A percentile compares a stretch with the other conserved stretches of the same genome.
Evolutionary conservation across 352 stramenopile genomes (phyloP).

Genomic region (Pythium dissotocum): DNA sequence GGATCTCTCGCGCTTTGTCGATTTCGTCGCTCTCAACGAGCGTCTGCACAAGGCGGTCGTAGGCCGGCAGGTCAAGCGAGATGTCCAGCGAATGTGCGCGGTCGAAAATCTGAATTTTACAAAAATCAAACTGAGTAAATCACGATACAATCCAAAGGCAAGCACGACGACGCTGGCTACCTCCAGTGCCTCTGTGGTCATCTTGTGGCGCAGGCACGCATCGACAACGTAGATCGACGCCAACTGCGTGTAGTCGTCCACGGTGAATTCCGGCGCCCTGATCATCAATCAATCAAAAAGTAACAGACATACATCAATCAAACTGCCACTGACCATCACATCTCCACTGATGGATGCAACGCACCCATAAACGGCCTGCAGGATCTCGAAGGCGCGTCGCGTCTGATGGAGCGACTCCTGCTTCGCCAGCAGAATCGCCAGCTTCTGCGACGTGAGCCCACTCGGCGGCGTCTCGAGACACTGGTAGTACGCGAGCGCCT

Average conservation of each 20-base stretch:
- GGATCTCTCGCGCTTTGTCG: slow-evolving; percentile 43
- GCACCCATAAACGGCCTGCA: slow-evolving; percentile 34
- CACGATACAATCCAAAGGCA: too few species aligned
- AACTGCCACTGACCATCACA: neutral
- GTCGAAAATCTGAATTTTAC: slow-evolving; percentile 56
- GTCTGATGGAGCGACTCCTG: slow-evolving; percentile 34
- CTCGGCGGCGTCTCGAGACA: slow-evolving; percentile 36
- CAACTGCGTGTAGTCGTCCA: slow-evolving; percentile 65
- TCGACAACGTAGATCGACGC: slow-evolving; percentile 71
- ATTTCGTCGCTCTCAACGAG: slow-evolving; percentile 43
- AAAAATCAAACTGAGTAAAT: too few species aligned
- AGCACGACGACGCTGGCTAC: too few species aligned
- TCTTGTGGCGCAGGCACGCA: slow-evolving; percentile 47
- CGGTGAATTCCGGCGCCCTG: slow-evolving; percentile 36
- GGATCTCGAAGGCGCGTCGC: slow-evolving; percentile 40
- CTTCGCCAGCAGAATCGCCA: slow-evolving; percentile 69
- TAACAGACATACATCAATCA: slow-evolving; percentile 4
- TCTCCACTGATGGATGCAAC: neutral
- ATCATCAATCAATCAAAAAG: neutral
- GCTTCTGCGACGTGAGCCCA: slow-evolving; percentile 43
- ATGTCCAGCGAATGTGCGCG: slow-evolving; percentile 29
- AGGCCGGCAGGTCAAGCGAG: slow-evolving; percentile 58
- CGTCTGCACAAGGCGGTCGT: slow-evolving; percentile 44
- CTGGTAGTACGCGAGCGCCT: slow-evolving; percentile 55
- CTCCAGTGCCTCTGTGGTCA: slow-evolving; percentile 50